Percentiles rank a stretch among this genome's conserved stretches.
These are phyloP conservation scores for Omphalea diandra DNA, from an alignment of 441 rosid species.

Conservation along the genomic window DNA sequence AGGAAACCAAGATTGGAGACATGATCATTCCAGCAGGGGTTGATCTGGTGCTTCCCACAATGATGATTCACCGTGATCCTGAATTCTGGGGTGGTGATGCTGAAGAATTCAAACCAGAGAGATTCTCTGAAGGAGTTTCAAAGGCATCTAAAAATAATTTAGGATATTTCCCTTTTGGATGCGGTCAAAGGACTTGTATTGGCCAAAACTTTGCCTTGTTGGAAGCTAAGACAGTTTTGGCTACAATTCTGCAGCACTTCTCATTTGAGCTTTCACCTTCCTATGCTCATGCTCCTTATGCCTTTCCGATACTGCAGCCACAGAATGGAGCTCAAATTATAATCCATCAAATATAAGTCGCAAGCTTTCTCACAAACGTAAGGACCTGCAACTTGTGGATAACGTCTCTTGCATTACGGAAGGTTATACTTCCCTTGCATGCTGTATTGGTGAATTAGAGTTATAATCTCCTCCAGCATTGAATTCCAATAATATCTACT, in stretches of 20 bases:
- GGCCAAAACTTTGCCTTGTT: slow-evolving; percentile 49
- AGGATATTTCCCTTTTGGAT: slow-evolving; percentile 43
- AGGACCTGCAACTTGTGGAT: not conserved
- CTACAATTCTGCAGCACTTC: slow-evolving; percentile 43
- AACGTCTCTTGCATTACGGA: not conserved
- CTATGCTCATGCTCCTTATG: slow-evolving; percentile 48
- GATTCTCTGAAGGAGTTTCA: slow-evolving; percentile 45
- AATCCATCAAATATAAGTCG: slow-evolving; percentile 25
- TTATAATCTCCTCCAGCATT: not conserved
- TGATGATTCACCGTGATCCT: slow-evolving; percentile 49
- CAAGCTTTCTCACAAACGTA: not conserved
- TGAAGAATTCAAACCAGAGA: slow-evolving; percentile 47
- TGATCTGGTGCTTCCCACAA: slow-evolving; percentile 35
- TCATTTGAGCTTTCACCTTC: slow-evolving; percentile 48
- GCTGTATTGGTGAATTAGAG: not conserved
- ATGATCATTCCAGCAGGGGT: slow-evolving; percentile 43
- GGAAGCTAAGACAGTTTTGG: slow-evolving; percentile 52
- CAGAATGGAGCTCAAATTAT: slow-evolving; percentile 49
- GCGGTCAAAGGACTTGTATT: slow-evolving; percentile 51
- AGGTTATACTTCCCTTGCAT: not conserved
- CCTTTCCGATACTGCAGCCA: slow-evolving; percentile 47
- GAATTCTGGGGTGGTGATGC: slow-evolving; percentile 46
- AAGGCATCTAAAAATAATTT: slow-evolving; percentile 38
- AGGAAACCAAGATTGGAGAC: slow-evolving; percentile 37
- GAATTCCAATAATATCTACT: not conserved